A percentile compares a stretch with the other conserved stretches of the same genome.
These are phyloP conservation scores for Solanum clarkiae DNA, from an alignment of 257 asterid species.

Conservation along the genomic window DNA sequence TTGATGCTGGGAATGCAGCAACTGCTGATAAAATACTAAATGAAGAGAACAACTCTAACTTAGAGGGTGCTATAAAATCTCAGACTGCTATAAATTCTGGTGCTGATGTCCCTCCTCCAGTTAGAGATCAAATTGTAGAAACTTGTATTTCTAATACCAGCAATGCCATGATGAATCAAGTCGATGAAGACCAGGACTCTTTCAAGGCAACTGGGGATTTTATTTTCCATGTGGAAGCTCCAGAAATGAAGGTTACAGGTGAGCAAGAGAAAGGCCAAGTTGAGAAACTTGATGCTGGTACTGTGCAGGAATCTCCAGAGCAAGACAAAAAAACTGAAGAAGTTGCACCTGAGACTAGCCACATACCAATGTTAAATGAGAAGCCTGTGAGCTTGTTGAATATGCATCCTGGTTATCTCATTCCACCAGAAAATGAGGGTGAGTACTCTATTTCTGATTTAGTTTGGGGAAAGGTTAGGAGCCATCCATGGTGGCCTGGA, in stretches of 20 bases:
- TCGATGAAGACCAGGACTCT: constrained; percentile 16
- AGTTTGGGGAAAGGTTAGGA: constrained; percentile 96
- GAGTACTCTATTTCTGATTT: constrained; percentile 49
- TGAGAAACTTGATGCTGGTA: constrained; percentile 11
- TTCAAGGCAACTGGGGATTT: constrained; percentile 10
- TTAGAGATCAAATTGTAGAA: constrained; percentile 5
- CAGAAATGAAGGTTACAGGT: constrained; percentile 21
- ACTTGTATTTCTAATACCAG: neutral
- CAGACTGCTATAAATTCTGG: neutral
- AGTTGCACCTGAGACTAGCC: constrained; percentile 24
- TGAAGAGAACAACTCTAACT: neutral
- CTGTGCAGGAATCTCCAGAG: constrained; percentile 13
- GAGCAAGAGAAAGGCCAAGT: constrained; percentile 25
- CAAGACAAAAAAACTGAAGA: constrained; percentile 17
- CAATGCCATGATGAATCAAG: neutral
- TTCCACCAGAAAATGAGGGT: constrained; percentile 45
- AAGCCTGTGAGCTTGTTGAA: constrained; percentile 17
- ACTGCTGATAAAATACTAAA: neutral
- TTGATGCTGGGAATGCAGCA: neutral
- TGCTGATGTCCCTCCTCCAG: neutral
- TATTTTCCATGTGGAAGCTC: constrained; percentile 13
- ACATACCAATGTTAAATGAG: constrained; percentile 10
- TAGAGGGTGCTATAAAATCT: neutral
- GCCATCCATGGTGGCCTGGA: constrained; percentile 99
- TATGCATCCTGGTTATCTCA: constrained; percentile 43